These are phyloP conservation scores for Epichloe elymi DNA, from an alignment of 2,329 filamentous ascomycete species.

Conservation along the genomic window DNA sequence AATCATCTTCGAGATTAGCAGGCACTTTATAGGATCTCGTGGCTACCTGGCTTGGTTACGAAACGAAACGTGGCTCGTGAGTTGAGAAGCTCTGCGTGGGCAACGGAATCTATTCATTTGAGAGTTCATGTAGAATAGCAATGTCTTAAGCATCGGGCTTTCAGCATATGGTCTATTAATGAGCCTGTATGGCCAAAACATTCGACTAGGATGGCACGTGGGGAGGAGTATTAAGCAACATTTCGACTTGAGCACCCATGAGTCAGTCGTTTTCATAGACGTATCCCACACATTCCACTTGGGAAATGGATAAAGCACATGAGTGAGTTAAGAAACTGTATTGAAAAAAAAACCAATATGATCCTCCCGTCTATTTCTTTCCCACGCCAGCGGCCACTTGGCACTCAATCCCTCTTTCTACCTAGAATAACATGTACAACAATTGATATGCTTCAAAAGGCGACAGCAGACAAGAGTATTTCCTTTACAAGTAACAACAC, in stretches of 20 bases:
- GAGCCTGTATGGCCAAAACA: too few relatives aligned
- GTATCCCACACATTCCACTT: too few relatives aligned
- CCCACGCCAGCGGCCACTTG: slow-evolving; percentile 9
- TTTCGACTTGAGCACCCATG: too few relatives aligned
- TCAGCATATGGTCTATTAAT: too few relatives aligned
- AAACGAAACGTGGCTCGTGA: too few relatives aligned
- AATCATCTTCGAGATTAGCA: slow-evolving; percentile 28
- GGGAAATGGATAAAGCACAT: too few relatives aligned
- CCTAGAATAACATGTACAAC: slow-evolving; percentile 26
- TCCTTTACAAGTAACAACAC: slow-evolving; percentile 1
- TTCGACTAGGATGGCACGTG: too few relatives aligned
- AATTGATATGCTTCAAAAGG: slow-evolving; percentile 9
- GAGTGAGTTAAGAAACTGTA: too few relatives aligned
- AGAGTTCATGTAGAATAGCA: background rate
- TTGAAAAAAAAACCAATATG: too few relatives aligned
- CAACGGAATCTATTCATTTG: background rate
- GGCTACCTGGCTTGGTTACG: too few relatives aligned
- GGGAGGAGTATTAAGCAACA: too few relatives aligned
- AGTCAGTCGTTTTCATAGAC: too few relatives aligned
- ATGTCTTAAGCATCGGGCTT: background rate
- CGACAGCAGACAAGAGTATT: slow-evolving; percentile 1
- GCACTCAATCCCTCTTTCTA: slow-evolving; percentile 15
- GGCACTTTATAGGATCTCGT: background rate
- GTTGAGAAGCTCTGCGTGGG: background rate
- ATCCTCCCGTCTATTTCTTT: slow-evolving; percentile 1